A percentile compares a stretch with the other conserved stretches of the same genome.
Evolutionary conservation across 768 basidiomycete genomes (phyloP).

Genomic region (Tylopilus subfusipes): DNA sequence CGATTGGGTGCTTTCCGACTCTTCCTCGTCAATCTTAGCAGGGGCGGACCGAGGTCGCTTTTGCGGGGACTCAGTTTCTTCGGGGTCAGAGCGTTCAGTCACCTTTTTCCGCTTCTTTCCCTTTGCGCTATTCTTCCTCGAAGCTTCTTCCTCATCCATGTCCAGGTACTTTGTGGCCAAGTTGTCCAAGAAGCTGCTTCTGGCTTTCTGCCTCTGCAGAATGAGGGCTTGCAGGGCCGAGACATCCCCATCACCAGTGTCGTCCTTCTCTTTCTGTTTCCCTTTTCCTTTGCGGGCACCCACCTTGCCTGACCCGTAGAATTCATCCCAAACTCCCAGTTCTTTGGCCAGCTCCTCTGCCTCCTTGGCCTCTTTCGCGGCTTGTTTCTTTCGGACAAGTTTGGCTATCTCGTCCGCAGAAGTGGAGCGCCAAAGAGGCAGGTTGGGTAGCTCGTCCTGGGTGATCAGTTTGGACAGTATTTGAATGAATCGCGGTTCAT

Average conservation of each 20-base stretch:
- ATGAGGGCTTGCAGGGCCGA: constrained; percentile 80
- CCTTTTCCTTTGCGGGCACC: constrained; percentile 54
- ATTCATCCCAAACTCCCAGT: constrained; percentile 92
- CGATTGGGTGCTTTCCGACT: constrained; percentile 58
- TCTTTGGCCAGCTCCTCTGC: constrained; percentile 83
- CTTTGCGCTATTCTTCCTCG: constrained; percentile 41
- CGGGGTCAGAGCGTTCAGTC: constrained; percentile 32
- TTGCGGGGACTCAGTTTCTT: constrained; percentile 40
- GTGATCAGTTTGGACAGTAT: constrained; percentile 65
- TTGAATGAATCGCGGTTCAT: constrained; percentile 80
- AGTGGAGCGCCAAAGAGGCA: constrained; percentile 63
- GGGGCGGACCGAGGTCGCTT: constrained; percentile 47
- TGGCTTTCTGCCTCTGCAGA: constrained; percentile 66
- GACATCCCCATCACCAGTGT: constrained; percentile 51
- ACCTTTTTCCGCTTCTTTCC: constrained; percentile 51
- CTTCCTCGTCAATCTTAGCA: constrained; percentile 64
- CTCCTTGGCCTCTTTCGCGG: constrained; percentile 76
- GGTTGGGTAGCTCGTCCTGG: constrained; percentile 51
- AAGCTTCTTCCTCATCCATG: constrained; percentile 28
- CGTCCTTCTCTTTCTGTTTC: constrained; percentile 42
- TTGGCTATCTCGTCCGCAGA: constrained; percentile 79
- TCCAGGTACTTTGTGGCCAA: constrained; percentile 73
- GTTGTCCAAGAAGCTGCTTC: constrained; percentile 69
- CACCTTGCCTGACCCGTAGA: constrained; percentile 74
- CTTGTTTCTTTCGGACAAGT: constrained; percentile 67